Evolutionary conservation across 1,139 yeast genomes (phyloP), one percentile per base, ranked within the genome.

Genomic region (Candida freyschussii): DNA sequence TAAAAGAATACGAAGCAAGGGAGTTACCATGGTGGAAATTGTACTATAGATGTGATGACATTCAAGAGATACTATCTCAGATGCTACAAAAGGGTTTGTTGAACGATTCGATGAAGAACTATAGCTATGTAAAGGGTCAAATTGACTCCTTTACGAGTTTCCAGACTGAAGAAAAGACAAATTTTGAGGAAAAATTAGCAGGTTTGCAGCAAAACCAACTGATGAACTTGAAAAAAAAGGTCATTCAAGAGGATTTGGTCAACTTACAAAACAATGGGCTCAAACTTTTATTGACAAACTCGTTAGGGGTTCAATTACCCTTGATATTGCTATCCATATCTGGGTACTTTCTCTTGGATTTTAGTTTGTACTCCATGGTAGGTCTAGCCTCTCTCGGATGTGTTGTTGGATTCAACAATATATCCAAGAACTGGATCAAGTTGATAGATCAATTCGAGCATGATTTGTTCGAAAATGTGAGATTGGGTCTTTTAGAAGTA

Each of bases 231-330:
- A 48, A 51, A 28, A 33, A 43, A 9, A 36, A 42, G 20, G 24
- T 45, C 6, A 43, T 52, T 7, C 37, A 39, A 8, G 39, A 45
- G 3, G 47, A 45, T 12, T 34, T 55, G 9, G 38, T 47, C 1
- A 24, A 27, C 1, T 33, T 56, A 21, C 57, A 55, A 30, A 47
- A 40, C n/a, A 37, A 40, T 13, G 52, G 50, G 5, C 47, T 48
- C 16, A 53, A 45, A 26, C 24, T 41, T 3, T 34, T 58, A 10
- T 44, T 49, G 29, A 32, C 43, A 8, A 56, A 55, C 22, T 49
- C 54, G 19, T 36, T 56, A 11, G 52, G 50, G 16, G 32, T 56
- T 5, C 62, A 58, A 30, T 27, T 56, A n/a, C 62, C 62, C 1
- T 30, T 56, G 19, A 29, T 50, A 1, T 17, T 52, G 3, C 25